These are phyloP conservation scores for Elaeagnus macrophylla DNA, from an alignment of 306 rosid genomes.

Conservation along the genomic window DNA sequence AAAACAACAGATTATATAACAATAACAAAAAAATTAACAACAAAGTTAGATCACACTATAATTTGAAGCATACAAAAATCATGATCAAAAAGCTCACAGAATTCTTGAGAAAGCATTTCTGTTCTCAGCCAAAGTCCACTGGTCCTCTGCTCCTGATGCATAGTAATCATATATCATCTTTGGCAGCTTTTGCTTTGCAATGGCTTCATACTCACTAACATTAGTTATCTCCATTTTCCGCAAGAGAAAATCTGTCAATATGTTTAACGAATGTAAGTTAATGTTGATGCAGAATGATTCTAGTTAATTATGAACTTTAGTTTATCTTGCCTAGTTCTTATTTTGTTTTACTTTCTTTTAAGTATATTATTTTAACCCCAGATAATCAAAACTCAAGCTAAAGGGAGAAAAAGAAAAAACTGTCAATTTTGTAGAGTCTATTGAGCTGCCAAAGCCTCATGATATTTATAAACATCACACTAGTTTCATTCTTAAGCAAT, in stretches of 20 bases:
- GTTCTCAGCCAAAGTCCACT: slow-evolving; percentile 69
- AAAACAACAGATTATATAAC: not conserved
- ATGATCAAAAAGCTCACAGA: slow-evolving; percentile 34
- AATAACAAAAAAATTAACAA: slow-evolving; percentile 1
- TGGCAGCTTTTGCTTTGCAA: slow-evolving; percentile 64
- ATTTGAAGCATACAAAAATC: not conserved
- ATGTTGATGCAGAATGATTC: not conserved
- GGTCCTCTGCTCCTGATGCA: slow-evolving; percentile 71
- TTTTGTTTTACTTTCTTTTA: too few species aligned
- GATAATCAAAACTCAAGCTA: too few species aligned
- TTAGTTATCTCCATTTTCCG: slow-evolving; percentile 57
- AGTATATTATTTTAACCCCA: too few species aligned
- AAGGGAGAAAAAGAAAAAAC: too few species aligned
- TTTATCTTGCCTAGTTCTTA: too few species aligned
- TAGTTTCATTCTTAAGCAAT: too few species aligned
- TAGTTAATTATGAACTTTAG: too few species aligned
- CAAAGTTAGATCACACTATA: not conserved
- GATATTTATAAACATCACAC: too few species aligned
- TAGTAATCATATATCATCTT: slow-evolving; percentile 66
- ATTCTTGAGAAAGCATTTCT: slow-evolving; percentile 59
- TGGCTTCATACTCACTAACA: slow-evolving; percentile 53
- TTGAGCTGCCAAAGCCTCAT: too few species aligned
- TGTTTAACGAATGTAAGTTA: not conserved
- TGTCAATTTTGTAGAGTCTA: too few species aligned
- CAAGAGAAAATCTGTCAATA: not conserved